Percentiles rank a stretch among this genome's conserved stretches.
Conservation (phyloP, 2,329 filamentous ascomycete species). For the Verticillium zaregamsianum region DNA sequence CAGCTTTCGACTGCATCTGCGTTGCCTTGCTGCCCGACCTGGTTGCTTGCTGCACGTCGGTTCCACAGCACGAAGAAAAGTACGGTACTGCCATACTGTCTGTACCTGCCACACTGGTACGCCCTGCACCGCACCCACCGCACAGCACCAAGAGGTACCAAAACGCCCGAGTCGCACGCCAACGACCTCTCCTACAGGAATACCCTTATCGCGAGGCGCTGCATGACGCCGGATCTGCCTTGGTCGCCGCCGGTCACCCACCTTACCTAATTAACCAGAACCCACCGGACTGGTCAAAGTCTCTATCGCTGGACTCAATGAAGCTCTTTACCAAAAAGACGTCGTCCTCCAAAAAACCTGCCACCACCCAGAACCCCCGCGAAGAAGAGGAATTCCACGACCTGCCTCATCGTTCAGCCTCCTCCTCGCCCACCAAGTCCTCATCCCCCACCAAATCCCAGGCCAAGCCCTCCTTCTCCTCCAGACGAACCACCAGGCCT, state of each 20-base stretch:
- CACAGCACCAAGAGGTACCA: no score
- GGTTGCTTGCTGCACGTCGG: neutral
- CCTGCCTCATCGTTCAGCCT: constrained; percentile 27
- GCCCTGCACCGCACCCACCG: neutral
- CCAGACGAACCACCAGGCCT: constrained; percentile 22
- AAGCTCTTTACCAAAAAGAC: constrained; percentile 48
- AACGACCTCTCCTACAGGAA: constrained; percentile 9
- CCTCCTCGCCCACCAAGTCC: constrained; percentile 21
- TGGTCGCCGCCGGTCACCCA: constrained; percentile 5
- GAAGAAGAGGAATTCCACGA: constrained; percentile 29
- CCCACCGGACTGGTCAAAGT: constrained; percentile 3
- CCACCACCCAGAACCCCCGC: constrained; percentile 27
- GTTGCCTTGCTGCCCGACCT: neutral
- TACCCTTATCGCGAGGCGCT: constrained; percentile 13
- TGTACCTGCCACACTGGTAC: no score
- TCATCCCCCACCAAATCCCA: constrained; percentile 29
- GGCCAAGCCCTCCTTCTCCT: constrained; percentile 25
- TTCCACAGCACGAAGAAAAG: neutral
- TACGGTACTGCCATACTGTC: no score
- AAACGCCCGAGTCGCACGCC: neutral
- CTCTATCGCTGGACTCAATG: constrained; percentile 29
- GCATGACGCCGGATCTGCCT: neutral
- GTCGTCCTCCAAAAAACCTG: constrained; percentile 31
- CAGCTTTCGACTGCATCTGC: neutral
- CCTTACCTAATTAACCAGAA: constrained; percentile 21